These are phyloP conservation scores for Scheffersomyces segobiensis DNA, from an alignment of 1,139 yeast species.

Conservation along the genomic window DNA sequence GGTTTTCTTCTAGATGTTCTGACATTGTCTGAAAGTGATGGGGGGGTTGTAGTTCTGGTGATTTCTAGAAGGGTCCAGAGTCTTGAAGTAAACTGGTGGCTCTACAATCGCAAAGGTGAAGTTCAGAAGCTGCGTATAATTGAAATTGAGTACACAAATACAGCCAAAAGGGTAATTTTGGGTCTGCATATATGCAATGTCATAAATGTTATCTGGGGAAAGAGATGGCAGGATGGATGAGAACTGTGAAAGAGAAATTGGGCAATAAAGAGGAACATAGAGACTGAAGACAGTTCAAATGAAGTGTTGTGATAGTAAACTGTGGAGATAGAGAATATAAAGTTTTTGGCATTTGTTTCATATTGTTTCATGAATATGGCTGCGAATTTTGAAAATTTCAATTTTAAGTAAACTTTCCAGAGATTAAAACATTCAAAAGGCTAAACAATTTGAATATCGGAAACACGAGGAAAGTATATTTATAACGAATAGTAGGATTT, in stretches of 20 bases:
- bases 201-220: neutral
- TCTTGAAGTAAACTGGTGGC: neutral
- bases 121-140: neutral
- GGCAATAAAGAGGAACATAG: neutral
- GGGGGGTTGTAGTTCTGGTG: neutral
- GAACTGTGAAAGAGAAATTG: neutral
- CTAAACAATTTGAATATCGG: no score
- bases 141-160: neutral
- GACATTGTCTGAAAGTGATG: neutral
- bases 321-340: neutral
- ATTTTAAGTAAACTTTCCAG: neutral
- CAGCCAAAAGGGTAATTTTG: neutral
- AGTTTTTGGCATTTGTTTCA: neutral
- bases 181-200: neutral
- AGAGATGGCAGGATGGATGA: neutral
- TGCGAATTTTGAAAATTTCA: neutral
- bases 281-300: neutral
- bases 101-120: neutral
- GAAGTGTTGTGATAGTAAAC: neutral
- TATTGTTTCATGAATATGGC: neutral
- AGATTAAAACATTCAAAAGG: neutral
- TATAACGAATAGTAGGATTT: no score
- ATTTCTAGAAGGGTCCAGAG: neutral
- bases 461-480: no score
- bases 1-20: neutral